Conservation (phyloP, 2,329 filamentous ascomycete species). For the Juglanconis oblonga region DNA sequence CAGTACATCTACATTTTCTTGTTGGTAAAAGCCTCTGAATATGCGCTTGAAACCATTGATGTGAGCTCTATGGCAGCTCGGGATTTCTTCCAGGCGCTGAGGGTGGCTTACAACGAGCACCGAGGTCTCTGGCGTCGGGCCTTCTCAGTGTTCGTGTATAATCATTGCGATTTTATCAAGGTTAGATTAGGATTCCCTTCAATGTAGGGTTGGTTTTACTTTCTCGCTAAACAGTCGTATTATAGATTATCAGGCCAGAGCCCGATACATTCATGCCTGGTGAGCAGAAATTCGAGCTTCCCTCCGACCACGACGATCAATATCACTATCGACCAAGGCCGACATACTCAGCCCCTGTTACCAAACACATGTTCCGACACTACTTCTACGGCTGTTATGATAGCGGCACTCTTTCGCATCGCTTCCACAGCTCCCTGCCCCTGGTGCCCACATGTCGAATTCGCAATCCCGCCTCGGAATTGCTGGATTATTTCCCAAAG, state of each 20-base stretch:
- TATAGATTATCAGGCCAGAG: not conserved
- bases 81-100: not conserved
- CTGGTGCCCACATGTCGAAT: not conserved
- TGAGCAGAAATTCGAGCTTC: not conserved
- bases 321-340: not conserved
- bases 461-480: not conserved
- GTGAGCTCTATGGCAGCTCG: not conserved
- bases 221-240: not conserved
- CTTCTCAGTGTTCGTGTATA: not conserved
- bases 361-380: not conserved
- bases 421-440: not conserved
- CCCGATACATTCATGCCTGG: not conserved
- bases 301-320: not conserved
- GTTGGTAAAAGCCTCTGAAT: not conserved
- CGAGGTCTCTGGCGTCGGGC: not conserved
- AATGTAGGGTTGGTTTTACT: not conserved
- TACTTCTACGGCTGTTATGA: slow-evolving; percentile 1
- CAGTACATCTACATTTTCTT: not conserved
- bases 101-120: not conserved
- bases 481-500: not conserved
- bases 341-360: not conserved
- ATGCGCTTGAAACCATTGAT: not conserved
- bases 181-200: not conserved
- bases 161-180: not conserved
- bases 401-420: not conserved